Evolutionary conservation across 1,284 basidiomycete species (phyloP).

Genomic region (Chalciporus piperatoides): DNA sequence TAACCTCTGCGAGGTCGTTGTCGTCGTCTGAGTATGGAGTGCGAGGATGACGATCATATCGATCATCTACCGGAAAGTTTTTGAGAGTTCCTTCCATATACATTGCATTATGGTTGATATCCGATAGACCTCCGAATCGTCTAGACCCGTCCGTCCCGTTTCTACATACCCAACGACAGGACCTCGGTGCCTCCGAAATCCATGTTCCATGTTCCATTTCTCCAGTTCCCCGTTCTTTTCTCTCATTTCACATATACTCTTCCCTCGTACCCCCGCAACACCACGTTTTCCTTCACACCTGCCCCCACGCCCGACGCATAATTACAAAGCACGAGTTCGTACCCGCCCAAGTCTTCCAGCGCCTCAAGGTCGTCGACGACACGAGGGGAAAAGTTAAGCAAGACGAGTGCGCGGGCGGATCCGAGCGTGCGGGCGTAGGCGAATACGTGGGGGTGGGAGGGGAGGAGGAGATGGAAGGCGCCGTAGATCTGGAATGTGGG

Average conservation of each 20-base stretch:
- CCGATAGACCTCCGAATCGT: no score
- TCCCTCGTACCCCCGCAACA: slow-evolving; percentile 36
- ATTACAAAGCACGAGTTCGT: slow-evolving; percentile 31
- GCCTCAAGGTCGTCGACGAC: slow-evolving; percentile 16
- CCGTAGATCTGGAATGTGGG: slow-evolving; percentile 47
- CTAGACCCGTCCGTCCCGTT: no score
- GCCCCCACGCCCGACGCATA: slow-evolving; percentile 16
- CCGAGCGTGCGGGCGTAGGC: slow-evolving; percentile 50
- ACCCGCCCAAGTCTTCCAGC: slow-evolving; percentile 4
- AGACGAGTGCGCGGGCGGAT: slow-evolving; percentile 36
- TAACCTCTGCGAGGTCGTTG: slow-evolving; percentile 5
- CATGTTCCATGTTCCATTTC: no score
- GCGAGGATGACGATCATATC: no score
- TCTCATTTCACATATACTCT: slow-evolving; percentile 28
- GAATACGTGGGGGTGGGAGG: slow-evolving; percentile 49
- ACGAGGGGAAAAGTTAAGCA: slow-evolving; percentile 51
- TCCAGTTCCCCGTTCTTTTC: no score
- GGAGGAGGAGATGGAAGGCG: slow-evolving; percentile 47
- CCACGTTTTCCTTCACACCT: slow-evolving; percentile 10
- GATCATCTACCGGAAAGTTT: no score
- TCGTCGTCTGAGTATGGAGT: not conserved
- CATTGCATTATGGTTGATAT: no score
- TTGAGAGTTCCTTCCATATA: no score
- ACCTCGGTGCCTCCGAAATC: no score
- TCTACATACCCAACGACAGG: no score